Evolutionary conservation across 192 early-diverging fungal species (phyloP).

Genomic region (Coemansia sp.): DNA sequence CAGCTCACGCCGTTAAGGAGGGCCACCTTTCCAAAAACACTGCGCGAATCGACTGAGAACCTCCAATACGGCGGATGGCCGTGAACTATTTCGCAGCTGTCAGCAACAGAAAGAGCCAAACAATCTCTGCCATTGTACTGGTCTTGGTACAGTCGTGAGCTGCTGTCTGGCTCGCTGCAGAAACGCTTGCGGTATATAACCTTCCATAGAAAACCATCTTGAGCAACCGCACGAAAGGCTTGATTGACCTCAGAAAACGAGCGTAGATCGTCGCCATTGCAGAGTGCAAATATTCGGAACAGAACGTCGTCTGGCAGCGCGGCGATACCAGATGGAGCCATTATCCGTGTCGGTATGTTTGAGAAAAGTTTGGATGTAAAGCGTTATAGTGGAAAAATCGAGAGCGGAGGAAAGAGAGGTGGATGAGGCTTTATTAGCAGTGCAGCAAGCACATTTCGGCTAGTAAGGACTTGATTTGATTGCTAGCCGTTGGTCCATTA

Average conservation of each 20-base stretch:
- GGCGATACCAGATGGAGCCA: not conserved
- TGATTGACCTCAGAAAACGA: constrained; percentile 23
- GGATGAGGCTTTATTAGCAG: no score
- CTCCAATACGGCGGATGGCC: constrained; percentile 37
- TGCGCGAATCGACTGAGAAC: constrained; percentile 25
- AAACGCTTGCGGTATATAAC: constrained; percentile 23
- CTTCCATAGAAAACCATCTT: constrained; percentile 40
- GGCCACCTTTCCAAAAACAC: constrained; percentile 35
- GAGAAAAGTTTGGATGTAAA: not conserved
- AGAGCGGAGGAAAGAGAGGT: constrained; percentile 8
- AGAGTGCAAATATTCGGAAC: constrained; percentile 25
- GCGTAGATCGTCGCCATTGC: constrained; percentile 43
- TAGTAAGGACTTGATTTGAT: no score
- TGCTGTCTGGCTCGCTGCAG: constrained; percentile 3
- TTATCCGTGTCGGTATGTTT: not conserved
- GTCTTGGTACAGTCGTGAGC: constrained; percentile 12
- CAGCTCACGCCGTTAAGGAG: constrained; percentile 38
- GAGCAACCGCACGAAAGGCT: constrained; percentile 13
- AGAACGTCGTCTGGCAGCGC: constrained; percentile 34
- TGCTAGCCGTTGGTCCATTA: no score
- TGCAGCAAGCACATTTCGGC: no score
- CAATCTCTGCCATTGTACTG: constrained; percentile 31
- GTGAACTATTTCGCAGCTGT: constrained; percentile 37
- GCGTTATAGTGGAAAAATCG: not conserved
- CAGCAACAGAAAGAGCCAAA: constrained; percentile 22